Percentiles rank a stretch among this genome's conserved stretches.
These are phyloP conservation scores for Clavispora asparagi DNA, from an alignment of 805 yeast species.

Conservation along the genomic window DNA sequence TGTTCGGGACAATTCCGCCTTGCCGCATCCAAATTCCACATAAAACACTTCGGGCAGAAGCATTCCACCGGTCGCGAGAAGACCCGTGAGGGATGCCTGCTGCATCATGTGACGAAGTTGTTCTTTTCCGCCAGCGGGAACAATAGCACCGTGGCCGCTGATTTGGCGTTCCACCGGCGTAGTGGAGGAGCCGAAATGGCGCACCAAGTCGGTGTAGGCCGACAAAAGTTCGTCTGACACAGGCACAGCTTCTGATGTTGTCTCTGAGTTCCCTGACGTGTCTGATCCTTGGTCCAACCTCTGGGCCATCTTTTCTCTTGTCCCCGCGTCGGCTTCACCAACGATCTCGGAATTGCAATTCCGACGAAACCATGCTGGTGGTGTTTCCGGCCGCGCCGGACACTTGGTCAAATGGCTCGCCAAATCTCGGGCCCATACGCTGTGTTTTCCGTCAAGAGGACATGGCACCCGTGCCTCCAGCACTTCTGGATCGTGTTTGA, in stretches of 20 bases:
- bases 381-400: slow-evolving; percentile 35
- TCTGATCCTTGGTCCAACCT: no score
- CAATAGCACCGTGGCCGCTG: not conserved
- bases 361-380: slow-evolving; percentile 45
- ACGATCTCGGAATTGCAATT: slow-evolving; percentile 11
- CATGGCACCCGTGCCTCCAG: slow-evolving; percentile 54
- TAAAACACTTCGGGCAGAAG: slow-evolving; percentile 35
- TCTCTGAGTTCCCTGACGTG: no score
- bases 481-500: slow-evolving; percentile 19
- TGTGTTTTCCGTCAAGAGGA: slow-evolving; percentile 72
- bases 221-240: not conserved
- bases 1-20: slow-evolving; percentile 76
- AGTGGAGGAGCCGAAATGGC: not conserved
- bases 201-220: not conserved
- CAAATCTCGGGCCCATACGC: slow-evolving; percentile 59
- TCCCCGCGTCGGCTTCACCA: no score
- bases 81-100: slow-evolving; percentile 75
- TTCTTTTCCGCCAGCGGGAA: slow-evolving; percentile 11
- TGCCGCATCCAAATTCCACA: slow-evolving; percentile 88
- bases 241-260: not conserved
- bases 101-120: slow-evolving; percentile 76
- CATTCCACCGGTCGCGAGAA: slow-evolving; percentile 41
- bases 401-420: slow-evolving; percentile 59
- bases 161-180: not conserved
- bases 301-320: no score